Percentiles rank a stretch among this genome's conserved stretches.
phyloP scores from a whole-genome alignment of 345 rosid genomes.

The Aquilaria malaccensis region DNA sequence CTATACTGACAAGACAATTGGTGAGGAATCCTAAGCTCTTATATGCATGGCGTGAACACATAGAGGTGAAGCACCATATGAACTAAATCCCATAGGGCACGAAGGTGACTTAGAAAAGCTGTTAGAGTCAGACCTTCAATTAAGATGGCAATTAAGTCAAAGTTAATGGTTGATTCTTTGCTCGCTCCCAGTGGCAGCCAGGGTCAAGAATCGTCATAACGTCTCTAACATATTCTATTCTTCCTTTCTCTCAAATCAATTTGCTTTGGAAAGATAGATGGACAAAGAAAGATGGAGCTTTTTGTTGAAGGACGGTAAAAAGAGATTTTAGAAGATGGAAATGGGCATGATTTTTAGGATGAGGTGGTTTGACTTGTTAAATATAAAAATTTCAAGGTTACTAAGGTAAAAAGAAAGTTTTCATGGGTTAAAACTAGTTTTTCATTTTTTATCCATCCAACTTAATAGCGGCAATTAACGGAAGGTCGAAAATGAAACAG shows the following conservation, averaged over 20 bases:
- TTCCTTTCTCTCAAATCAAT: not conserved
- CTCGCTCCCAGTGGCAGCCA: slow-evolving; percentile 25
- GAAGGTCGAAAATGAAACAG: too few relatives aligned
- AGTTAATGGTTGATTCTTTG: slow-evolving; percentile 13
- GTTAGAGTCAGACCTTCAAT: slow-evolving; percentile 45
- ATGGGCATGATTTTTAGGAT: too few relatives aligned
- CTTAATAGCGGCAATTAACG: too few relatives aligned
- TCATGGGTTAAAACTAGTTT: too few relatives aligned
- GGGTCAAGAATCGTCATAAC: slow-evolving; percentile 21
- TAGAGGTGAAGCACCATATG: slow-evolving; percentile 97
- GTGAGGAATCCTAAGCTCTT: slow-evolving; percentile 95
- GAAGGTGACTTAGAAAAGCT: slow-evolving; percentile 76
- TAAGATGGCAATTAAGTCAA: slow-evolving; percentile 19
- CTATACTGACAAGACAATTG: slow-evolving; percentile 74
- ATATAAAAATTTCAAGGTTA: too few relatives aligned
- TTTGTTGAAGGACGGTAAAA: too few relatives aligned
- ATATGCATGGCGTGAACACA: slow-evolving; percentile 83
- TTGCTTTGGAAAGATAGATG: too few relatives aligned
- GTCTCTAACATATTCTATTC: not conserved
- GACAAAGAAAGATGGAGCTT: too few relatives aligned
- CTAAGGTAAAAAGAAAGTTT: too few relatives aligned
- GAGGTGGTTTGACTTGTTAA: too few relatives aligned
- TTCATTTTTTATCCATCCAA: too few relatives aligned
- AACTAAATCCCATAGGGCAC: slow-evolving; percentile 91
- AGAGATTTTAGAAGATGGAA: too few relatives aligned